Evolutionary conservation across 1,284 basidiomycete genomes (phyloP), one percentile per base, ranked within the genome.

Genomic region (Crocinoboletus sp.): DNA sequence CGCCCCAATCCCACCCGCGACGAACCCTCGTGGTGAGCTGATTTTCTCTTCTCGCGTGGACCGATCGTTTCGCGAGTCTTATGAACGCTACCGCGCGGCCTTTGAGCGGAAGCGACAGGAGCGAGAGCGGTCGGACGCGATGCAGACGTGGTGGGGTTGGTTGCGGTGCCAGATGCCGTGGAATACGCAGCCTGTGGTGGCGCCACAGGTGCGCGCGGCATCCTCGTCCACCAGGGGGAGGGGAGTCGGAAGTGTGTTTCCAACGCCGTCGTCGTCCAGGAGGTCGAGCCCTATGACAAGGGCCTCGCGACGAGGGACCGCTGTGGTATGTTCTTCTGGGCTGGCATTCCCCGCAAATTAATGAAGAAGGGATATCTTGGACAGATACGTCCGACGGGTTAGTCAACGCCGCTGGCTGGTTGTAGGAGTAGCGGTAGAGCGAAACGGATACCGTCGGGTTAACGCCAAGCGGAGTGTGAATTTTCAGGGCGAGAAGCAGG

Each of bases 41-140:
- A 94, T 99, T 52, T 97, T 99, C 66, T 94, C 89, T 11, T 90
- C 85, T 11, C 81, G 89, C 36, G 89, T 99, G 25, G 84, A 90
- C 50, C 76, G 77, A 33, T 63, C 69, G 9, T 99, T 99, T 64
- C 76, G 90, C 20, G 94, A 97, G 45, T 80, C 88, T 0, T 99
- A 99, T 68, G 94, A 97, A 65, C 79, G 90, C 12, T 95, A 98
- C 65, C 78, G 96, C 11, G 73, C 82, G 8, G 84, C 84, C n/a
- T 99, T 96, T 66, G 95, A 98, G 69, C 71, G 86, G 36, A 74
- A 81, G 49, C 69, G 92, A 17, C 82, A 82, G 49, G 85, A 88
- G 59, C 78, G 78, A 45, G 74, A 77, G 51, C 68, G 73, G 37
- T 67, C 61, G 20, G 69, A 69, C 31, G 60, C 65, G 40, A 65